phyloP scores from a whole-genome alignment of 352 stramenopile species.

The Pythium utonaiense region DNA sequence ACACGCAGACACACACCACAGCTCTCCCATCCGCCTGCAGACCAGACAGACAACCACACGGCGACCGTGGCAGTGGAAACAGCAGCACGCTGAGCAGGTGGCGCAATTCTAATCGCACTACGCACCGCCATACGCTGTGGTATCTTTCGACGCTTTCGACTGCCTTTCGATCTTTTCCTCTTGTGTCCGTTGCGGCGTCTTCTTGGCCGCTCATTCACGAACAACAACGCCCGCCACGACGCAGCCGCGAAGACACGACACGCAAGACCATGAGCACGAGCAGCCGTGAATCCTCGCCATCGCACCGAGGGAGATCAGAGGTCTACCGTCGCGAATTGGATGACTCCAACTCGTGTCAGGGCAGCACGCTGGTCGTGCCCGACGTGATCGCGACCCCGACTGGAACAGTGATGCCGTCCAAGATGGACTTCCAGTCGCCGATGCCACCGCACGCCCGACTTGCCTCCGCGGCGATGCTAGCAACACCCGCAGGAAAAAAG shows the following conservation, averaged over 20 bases:
- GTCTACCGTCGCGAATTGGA: neutral
- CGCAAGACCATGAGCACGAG: neutral
- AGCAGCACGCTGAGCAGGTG: neutral
- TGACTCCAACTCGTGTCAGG: neutral
- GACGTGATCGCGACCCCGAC: constrained; percentile 24
- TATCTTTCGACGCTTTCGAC: neutral
- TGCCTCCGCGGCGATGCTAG: constrained; percentile 14
- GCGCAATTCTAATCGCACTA: neutral
- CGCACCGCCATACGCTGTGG: neutral
- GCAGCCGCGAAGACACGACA: neutral
- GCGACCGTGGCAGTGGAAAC: neutral
- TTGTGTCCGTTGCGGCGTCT: neutral
- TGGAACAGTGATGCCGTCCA: constrained; percentile 8
- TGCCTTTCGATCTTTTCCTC: neutral
- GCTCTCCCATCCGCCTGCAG: no score
- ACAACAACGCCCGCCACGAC: neutral
- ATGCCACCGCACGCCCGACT: constrained; percentile 23
- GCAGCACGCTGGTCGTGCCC: neutral
- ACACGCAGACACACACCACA: neutral
- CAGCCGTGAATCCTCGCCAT: neutral
- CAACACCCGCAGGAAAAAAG: constrained; percentile 17
- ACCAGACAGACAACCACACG: neutral
- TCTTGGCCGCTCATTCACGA: neutral
- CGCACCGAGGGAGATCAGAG: neutral
- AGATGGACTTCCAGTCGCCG: constrained; percentile 29